phyloP scores from a whole-genome alignment of 345 rosid genomes.

The Boechera divaricarpa region DNA sequence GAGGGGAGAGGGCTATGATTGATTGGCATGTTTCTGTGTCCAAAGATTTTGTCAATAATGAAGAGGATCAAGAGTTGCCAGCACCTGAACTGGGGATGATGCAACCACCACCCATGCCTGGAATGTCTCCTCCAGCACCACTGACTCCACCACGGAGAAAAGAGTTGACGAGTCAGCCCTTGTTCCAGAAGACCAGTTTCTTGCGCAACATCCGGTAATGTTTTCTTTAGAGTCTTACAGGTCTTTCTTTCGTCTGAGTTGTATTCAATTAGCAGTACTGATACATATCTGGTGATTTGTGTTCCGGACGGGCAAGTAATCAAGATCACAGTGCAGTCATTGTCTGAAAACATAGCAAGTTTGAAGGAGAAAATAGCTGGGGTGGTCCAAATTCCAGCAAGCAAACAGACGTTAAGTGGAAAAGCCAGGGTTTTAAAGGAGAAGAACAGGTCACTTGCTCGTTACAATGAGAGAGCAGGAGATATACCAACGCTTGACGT shows the following conservation, averaged over 20 bases:
- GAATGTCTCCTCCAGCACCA: background rate
- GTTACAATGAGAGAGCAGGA: background rate
- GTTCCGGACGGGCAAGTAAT: background rate
- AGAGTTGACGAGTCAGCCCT: background rate
- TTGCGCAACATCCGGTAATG: background rate
- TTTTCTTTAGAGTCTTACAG: too few relatives aligned
- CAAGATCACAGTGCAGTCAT: background rate
- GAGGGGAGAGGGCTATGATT: background rate
- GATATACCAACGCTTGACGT: background rate
- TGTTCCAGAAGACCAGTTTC: background rate
- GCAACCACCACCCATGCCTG: background rate
- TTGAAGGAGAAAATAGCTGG: background rate
- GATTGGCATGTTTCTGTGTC: background rate
- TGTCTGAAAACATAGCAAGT: background rate
- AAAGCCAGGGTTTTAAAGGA: background rate
- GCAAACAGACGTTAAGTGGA: background rate
- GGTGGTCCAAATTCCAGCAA: background rate
- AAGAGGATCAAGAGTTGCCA: background rate
- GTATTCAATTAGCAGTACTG: too few relatives aligned
- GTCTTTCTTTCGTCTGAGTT: too few relatives aligned
- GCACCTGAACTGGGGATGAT: too few relatives aligned
- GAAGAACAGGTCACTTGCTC: background rate
- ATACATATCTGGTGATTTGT: background rate
- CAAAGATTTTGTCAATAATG: background rate
- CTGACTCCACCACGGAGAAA: background rate